phyloP scores from a whole-genome alignment of 805 yeast genomes.

The Saccharomycopsis synnaedendra region DNA sequence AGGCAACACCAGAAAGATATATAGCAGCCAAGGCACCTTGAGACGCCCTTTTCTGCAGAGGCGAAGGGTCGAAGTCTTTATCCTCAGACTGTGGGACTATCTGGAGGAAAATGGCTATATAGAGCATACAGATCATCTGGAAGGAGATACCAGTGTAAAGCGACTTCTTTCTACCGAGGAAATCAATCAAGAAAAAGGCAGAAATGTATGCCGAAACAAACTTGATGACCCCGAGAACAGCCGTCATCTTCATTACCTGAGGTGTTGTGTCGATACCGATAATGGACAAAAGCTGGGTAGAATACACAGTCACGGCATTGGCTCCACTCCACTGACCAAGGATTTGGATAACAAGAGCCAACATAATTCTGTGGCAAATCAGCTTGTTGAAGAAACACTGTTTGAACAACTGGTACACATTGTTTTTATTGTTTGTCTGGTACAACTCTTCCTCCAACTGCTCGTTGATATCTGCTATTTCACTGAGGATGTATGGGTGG shows the following conservation, averaged over 20 bases:
- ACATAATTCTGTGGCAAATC: slow-evolving; percentile 39
- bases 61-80: slow-evolving; percentile 22
- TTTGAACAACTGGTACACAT: slow-evolving; percentile 35
- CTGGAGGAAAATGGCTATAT: slow-evolving; percentile 34
- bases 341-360: slow-evolving; percentile 56
- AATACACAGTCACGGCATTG: slow-evolving; percentile 47
- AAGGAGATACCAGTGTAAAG: slow-evolving; percentile 37
- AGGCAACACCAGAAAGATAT: slow-evolving; percentile 40
- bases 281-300: slow-evolving; percentile 38
- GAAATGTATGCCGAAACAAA: slow-evolving; percentile 34
- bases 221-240: slow-evolving; percentile 43
- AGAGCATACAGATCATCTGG: slow-evolving; percentile 32
- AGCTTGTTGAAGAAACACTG: slow-evolving; percentile 29
- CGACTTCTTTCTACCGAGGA: slow-evolving; percentile 39
- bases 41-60: slow-evolving; percentile 28
- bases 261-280: slow-evolving; percentile 31
- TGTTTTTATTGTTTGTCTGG: slow-evolving; percentile 18
- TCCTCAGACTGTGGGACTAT: slow-evolving; percentile 33
- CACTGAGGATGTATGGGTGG: slow-evolving; percentile 31
- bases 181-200: slow-evolving; percentile 40
- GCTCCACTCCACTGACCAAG: slow-evolving; percentile 64
- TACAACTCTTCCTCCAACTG: slow-evolving; percentile 20
- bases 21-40: slow-evolving; percentile 40
- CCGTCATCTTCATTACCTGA: slow-evolving; percentile 34
- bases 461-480: slow-evolving; percentile 21